phyloP scores from a whole-genome alignment of 2,329 filamentous ascomycete species.

The Microcyclospora tardicrescens region DNA sequence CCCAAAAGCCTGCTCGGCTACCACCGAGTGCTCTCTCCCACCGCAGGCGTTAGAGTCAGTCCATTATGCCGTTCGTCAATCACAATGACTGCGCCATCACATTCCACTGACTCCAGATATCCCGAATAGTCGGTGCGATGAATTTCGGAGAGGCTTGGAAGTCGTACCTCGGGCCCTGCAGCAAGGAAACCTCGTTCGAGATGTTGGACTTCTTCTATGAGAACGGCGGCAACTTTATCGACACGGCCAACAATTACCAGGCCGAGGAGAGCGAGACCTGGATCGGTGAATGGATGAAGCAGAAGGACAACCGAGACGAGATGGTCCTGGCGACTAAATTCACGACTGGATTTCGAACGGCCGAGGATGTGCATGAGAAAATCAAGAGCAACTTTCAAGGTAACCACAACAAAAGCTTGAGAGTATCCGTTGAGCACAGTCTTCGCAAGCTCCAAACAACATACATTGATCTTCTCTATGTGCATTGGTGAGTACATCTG shows the following conservation, averaged over 20 bases:
- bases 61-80: conserved; percentile 18
- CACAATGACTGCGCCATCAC: background rate
- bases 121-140: conserved; percentile 30
- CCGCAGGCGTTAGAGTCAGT: conserved; percentile 38
- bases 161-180: conserved; percentile 4
- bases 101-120: background rate
- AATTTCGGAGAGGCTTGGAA: conserved; percentile 39
- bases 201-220: conserved; percentile 21
- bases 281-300: conserved; percentile 21
- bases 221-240: conserved; percentile 23
- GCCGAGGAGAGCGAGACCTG: conserved; percentile 22
- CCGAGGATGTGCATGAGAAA: conserved; percentile 7
- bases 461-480: conserved; percentile 49
- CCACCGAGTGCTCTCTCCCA: conserved; percentile 39
- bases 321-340: conserved; percentile 52
- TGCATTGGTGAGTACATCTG: conserved; percentile 19
- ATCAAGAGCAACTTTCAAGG: conserved; percentile 38
- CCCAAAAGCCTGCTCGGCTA: conserved; percentile 34
- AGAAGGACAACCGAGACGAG: conserved; percentile 43
- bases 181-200: conserved; percentile 17
- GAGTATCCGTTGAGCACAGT: conserved; percentile 31
- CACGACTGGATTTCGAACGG: conserved; percentile 42
- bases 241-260: conserved; percentile 25
- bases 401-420: conserved; percentile 50
- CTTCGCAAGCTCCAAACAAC: conserved; percentile 46